Base-by-base conservation (phyloP, 148 eudicot species). In the Amaranthus hypochondriacus region DNA sequence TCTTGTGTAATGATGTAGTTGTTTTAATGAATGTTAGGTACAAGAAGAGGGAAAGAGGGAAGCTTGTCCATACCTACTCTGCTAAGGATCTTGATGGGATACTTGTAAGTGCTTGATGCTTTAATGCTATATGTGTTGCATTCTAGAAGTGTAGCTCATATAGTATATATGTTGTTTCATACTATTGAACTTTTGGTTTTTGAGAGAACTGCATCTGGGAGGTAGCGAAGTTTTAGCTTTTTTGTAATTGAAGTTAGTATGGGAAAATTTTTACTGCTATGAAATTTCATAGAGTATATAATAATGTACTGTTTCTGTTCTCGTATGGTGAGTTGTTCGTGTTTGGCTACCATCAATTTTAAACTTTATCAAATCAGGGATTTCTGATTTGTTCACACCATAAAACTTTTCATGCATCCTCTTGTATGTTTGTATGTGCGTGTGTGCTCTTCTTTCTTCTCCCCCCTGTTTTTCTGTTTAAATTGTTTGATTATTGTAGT, bases 21-120 rank as follows among this genome's bases (percentile, higher is more conserved):
- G 55, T 64, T 7, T 42, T 28, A 18, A 39, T 62, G 53, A 39
- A 78, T 83, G 53, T 66, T 74, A 95, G 98, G 86, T 95, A 95
- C 75, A 78, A 83, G 82, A 95, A 79, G 81, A 82, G 98, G 77
- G 96, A 92, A 84, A 86, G 82, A 71, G 97, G 93, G 71, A 95
- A 92, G 86, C 84, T 73, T 70, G 97, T 89, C 50, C 74, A 83
- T 18, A 76, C 79, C 48, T 95, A 92, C 81, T 85, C 97, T 77
- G 71, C 89, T 13, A 52, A 92, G 83, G 98, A 95, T 89, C 93
- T 95, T 57, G 88, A 89, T 81, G 97, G 96, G 72, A 95, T 95
- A 75, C 89, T 95, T 69, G 98, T 95, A 76, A 79, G 98, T 84
- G 72, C 43, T 57, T 48, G 15, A 51, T 75, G 39, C 72, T 75